Conservation (phyloP, 2,329 filamentous ascomycete species). For the Cercospora berteroae region DNA sequence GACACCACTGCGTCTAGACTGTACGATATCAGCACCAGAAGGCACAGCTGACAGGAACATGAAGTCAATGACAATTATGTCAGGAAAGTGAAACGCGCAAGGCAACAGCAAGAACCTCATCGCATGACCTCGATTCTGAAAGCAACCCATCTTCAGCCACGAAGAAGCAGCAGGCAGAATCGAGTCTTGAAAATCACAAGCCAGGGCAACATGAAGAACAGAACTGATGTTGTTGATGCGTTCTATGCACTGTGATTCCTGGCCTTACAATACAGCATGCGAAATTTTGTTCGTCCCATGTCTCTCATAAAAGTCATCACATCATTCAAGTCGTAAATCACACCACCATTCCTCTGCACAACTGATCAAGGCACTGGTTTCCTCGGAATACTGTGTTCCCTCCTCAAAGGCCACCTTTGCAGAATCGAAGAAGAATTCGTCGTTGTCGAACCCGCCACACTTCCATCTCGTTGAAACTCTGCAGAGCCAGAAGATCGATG, state of each 20-base stretch:
- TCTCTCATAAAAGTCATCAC: background rate
- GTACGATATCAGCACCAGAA: background rate
- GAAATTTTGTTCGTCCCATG: background rate
- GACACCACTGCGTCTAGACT: background rate
- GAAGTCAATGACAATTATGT: background rate
- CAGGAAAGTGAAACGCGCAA: background rate
- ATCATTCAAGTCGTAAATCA: background rate
- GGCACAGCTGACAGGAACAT: too few relatives aligned
- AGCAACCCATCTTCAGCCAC: background rate
- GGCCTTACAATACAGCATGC: background rate
- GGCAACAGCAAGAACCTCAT: background rate
- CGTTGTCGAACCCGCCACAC: background rate
- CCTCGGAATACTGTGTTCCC: constrained; percentile 11
- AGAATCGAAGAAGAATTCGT: background rate
- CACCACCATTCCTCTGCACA: background rate
- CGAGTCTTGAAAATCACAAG: background rate
- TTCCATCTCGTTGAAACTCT: background rate
- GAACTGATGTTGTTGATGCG: background rate
- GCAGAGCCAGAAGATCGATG: background rate
- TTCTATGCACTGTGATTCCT: background rate
- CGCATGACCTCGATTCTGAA: background rate
- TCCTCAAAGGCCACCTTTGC: background rate
- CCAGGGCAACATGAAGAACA: background rate
- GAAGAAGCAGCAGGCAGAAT: background rate
- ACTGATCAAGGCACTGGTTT: constrained; percentile 12